A percentile compares a stretch with the other conserved stretches of the same genome.
These are phyloP conservation scores for Rusavskia elegans DNA, from an alignment of 495 filamentous ascomycete species.

Conservation along the genomic window DNA sequence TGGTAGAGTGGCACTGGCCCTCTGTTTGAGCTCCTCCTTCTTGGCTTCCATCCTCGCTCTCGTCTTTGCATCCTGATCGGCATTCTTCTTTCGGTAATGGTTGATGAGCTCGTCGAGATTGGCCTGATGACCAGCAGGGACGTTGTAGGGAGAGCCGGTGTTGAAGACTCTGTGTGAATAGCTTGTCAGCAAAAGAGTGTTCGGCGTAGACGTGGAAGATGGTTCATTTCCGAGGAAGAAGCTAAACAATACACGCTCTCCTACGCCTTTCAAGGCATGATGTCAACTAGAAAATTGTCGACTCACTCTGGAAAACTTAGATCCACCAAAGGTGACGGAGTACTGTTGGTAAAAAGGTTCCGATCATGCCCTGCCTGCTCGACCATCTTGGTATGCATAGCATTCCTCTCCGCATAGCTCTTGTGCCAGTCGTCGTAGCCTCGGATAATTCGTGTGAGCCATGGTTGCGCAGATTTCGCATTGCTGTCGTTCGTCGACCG, in stretches of 20 bases:
- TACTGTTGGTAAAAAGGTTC: constrained; percentile 45
- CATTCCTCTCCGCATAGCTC: constrained; percentile 42
- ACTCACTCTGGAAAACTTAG: constrained; percentile 59
- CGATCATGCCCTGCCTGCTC: constrained; percentile 57
- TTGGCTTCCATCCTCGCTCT: constrained; percentile 22
- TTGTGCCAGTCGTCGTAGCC: constrained; percentile 33
- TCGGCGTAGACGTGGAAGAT: too few relatives aligned
- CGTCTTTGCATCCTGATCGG: constrained; percentile 33
- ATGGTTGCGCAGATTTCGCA: constrained; percentile 27
- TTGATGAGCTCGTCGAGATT: constrained; percentile 45
- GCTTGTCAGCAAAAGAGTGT: not conserved
- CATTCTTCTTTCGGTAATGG: constrained; percentile 44
- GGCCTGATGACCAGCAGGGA: constrained; percentile 41
- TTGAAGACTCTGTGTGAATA: constrained; percentile 38
- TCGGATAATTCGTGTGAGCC: constrained; percentile 40
- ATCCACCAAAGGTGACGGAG: constrained; percentile 26
- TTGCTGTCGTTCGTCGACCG: constrained; percentile 14
- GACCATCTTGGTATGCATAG: constrained; percentile 43
- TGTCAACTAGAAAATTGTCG: not conserved
- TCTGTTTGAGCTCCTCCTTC: not conserved
- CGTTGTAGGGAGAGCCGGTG: constrained; percentile 43
- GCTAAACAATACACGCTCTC: too few relatives aligned
- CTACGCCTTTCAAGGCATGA: not conserved
- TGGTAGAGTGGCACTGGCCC: not conserved
- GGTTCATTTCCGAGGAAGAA: too few relatives aligned